Evolutionary conservation across 768 basidiomycete species (phyloP), one percentile per base, ranked within the genome.

Genomic region (Russula ochroleuca): DNA sequence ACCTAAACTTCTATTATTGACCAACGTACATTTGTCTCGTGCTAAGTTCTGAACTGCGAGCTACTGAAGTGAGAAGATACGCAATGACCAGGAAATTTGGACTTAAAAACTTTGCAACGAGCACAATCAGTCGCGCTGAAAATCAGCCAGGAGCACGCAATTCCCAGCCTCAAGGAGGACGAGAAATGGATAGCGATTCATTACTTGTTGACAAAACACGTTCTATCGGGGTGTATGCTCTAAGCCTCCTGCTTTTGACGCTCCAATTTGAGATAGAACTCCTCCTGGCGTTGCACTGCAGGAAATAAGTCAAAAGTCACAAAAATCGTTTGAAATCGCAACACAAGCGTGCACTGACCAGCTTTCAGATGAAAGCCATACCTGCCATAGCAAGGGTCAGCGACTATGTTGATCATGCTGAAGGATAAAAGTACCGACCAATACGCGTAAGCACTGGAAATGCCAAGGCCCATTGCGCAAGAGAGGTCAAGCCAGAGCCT

Each of bases 241-340:
- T 69, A 65, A 66, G 73, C 55, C 65, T 63, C 56, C 70, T 73
- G 72, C 71, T 75, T 79, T 71, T 77, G 82, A 71, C 78, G 82
- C 81, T 94, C 93, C 61, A 93, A 81, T 75, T 86, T 91, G 72
- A 93, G 77, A 78, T 96, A 96, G 77, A 81, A 94, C 69, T 82
- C 85, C 77, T 95, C 94, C 73, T 91, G 89, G 61, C 79, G 81
- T 71, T 87, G 86, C 63, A 93, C 93, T 96, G 49, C 17, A 41
- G 17, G 40, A 57, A 40, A 23, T n/a, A 38, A 25, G n/a, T 57
- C 21, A 57, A 47, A 28, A 55, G 15, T 59, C 62, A 14, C 11
- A 50, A 57, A 10, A 43, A 49, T 21, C 47, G 53, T 45, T 50
- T 38, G 2, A 6, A 59, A 49, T 17, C 45, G 7, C 47, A 52